Conservation (phyloP, 2,329 filamentous ascomycete genomes). For the Hirsutella thompsonii region DNA sequence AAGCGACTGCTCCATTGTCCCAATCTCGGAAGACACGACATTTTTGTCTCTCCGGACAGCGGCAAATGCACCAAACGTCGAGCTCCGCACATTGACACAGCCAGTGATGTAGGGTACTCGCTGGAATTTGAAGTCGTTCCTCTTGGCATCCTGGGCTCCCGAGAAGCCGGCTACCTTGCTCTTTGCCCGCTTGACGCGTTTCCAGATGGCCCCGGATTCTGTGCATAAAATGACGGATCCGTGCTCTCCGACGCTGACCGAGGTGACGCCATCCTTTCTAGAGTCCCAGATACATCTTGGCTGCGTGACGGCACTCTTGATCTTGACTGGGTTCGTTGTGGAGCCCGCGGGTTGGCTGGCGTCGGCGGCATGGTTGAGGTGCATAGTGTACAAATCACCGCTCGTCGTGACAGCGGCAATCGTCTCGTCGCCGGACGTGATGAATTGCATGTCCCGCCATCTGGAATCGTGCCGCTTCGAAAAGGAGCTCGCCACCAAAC, state of each 20-base stretch:
- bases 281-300: constrained; percentile 83
- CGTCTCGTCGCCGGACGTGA: constrained; percentile 78
- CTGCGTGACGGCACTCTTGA: constrained; percentile 64
- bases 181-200: constrained; percentile 68
- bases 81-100: constrained; percentile 73
- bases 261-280: constrained; percentile 73
- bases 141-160: constrained; percentile 41
- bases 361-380: constrained; percentile 57
- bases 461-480: constrained; percentile 39
- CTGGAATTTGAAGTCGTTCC: constrained; percentile 91
- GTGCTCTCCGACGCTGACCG: constrained; percentile 81
- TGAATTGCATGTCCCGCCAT: constrained; percentile 58
- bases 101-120: constrained; percentile 80
- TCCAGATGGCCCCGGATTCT: constrained; percentile 85
- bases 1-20: constrained; percentile 51
- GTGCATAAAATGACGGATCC: constrained; percentile 93
- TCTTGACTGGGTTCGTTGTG: constrained; percentile 86
- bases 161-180: constrained; percentile 51
- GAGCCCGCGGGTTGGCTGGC: constrained; percentile 49
- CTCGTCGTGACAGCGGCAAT: constrained; percentile 76
- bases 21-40: constrained; percentile 60
- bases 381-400: constrained; percentile 80
- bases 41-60: constrained; percentile 76
- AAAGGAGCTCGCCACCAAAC: constrained; percentile 48
- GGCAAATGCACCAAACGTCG: constrained; percentile 79